Evolutionary conservation across 495 filamentous ascomycete species (phyloP).

Genomic region (Poronia punctata): DNA sequence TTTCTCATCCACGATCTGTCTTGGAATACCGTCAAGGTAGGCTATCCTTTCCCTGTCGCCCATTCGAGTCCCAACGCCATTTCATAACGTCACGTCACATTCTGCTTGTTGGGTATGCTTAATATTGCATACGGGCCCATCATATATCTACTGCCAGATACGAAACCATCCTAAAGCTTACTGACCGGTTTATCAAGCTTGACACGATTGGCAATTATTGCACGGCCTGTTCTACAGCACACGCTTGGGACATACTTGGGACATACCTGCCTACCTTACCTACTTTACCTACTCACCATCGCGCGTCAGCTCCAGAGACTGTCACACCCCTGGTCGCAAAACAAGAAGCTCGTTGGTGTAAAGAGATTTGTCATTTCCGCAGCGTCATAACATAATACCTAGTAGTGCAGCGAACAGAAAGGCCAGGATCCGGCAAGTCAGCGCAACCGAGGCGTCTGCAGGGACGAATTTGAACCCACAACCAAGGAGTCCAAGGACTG

Average conservation of each 20-base stretch:
- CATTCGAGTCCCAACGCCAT: constrained; percentile 1
- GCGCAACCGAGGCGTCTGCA: constrained; percentile 7
- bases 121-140: constrained; percentile 5
- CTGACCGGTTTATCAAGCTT: constrained; percentile 8
- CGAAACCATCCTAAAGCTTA: no score
- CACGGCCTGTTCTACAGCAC: not conserved
- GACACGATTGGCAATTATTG: not conserved
- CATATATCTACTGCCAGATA: no score
- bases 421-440: constrained; percentile 6
- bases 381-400: constrained; percentile 10
- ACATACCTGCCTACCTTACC: no score
- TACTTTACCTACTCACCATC: no score
- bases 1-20: no score
- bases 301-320: constrained; percentile 7
- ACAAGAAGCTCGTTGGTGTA: constrained; percentile 5
- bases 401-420: constrained; percentile 1
- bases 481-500: not conserved
- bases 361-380: constrained; percentile 14
- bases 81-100: constrained; percentile 13
- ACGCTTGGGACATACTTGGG: constrained; percentile 5
- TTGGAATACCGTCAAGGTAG: no score
- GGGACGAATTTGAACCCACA: constrained; percentile 3
- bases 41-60: constrained; percentile 1
- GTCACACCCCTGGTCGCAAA: constrained; percentile 3
- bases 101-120: constrained; percentile 9